Base-by-base conservation (phyloP, 331 rosid genomes). In the Pyracantha coccinea region DNA sequence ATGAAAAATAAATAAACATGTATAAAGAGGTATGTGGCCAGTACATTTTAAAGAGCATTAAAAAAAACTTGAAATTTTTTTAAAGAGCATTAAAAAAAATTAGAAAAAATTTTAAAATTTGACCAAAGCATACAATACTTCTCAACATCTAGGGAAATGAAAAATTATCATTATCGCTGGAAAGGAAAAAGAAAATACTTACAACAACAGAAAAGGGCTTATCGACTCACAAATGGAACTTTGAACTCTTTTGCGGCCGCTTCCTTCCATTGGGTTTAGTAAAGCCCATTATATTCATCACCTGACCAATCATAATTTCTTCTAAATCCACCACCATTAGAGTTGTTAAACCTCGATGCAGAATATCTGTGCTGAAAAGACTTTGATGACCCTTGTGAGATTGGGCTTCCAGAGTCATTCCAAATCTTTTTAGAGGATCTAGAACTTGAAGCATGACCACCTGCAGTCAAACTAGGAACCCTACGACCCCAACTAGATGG, bases 261-360 rank as follows among this genome's bases (percentile, higher is more conserved):
- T 55, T 55, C 61, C 61, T 55, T n/a, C 61, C 61, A 9, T 20
- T 55, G 61, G 61, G 25, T 20, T 55, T 55, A 8, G 25, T 55
- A 21, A 55, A 8, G 61, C 61, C 54, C 54, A 47, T 47, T 47
- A 15, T 58, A 24, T 73, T 17, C 45, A 73, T 88, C 82, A 86
- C 88, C 89, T 47, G 16, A 85, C 90, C 90, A 59, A 50, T 74
- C 74, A 68, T 86, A 69, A 76, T 66, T 83, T 85, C 85, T 82
- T 61, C 88, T 73, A 13, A 29, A 41, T 47, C 86, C 86, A 70
- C 79, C 87, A 12, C 60, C 66, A 50, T 74, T 68, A 17, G 78
- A 72, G 79, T 84, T 75, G 69, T 76, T 85, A 85, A 83, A 90
- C 85, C 93, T 86, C 9, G 86, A 77, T 4, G 83, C 86, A 54